Base-by-base conservation (phyloP, 352 stramenopile species). In the Phytopythium mirpurense region DNA sequence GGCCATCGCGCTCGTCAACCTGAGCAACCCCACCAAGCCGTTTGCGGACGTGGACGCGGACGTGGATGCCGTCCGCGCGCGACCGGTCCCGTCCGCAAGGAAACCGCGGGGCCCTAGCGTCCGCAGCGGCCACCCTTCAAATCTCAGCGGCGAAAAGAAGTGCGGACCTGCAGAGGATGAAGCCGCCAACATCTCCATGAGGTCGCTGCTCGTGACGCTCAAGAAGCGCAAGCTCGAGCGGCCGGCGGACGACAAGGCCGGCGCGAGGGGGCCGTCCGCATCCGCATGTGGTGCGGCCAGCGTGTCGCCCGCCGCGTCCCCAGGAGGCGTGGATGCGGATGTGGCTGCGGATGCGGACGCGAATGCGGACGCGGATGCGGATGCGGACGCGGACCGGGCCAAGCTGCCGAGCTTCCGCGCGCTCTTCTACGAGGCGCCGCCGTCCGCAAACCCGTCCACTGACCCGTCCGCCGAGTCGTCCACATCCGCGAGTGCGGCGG, bases 381-480 rank as follows among this genome's bases (percentile, higher is more conserved):
- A 32, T 32, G 29, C 29, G 29, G 29, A 32, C 29, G 5, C 29
- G 29, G n/a, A n/a, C n/a, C 64, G 32, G 19, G 53, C 53, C 52
- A 78, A 78, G 46, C 68, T 88, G 26, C 78, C 74, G 44, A 81
- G 74, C 42, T 88, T 88, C 51, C 78, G 74, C n/a, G 64, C 74
- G 45, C 68, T 88, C 2, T 88, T 88, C 61, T 62, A 83, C 47
- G 47, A 54, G 47, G 5, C 47, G 12, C 47, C 47, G 21, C 11
- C 46, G 31, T 24, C 18, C 9, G 23, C 42, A 24, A 24, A 23
- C 12, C 3, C 21, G 29, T 32, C 29, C 29, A 10, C 29, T 5
- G 29, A 32, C 9, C 29, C 29, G 9, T 32, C 29, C 29, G 5
- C 29, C 5, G 29, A 9, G 5, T 9, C 29, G 29, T 32, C 29